A percentile compares a stretch with the other conserved stretches of the same genome.
Conservation (phyloP, 2,329 filamentous ascomycete species). For the Arachnomyces sp. region DNA sequence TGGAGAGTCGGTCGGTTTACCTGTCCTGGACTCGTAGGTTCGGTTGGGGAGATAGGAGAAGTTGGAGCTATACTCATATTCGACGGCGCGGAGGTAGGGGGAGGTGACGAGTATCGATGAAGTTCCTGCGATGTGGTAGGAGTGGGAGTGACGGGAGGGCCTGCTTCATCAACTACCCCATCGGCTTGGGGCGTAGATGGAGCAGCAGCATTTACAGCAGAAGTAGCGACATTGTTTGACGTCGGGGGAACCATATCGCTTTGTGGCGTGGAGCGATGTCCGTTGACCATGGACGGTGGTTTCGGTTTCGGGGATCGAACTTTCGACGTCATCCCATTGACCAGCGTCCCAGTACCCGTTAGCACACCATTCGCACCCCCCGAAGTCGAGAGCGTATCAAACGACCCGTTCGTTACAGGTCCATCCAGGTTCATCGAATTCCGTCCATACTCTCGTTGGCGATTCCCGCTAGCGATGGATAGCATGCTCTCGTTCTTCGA, state of each 20-base stretch:
- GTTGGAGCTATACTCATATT: constrained; percentile 44
- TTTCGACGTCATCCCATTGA: constrained; percentile 15
- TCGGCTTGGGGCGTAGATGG: too few species aligned
- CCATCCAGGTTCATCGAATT: constrained; percentile 22
- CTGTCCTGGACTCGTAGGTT: constrained; percentile 51
- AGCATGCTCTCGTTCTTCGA: constrained; percentile 14
- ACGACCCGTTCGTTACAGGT: constrained; percentile 19
- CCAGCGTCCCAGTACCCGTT: constrained; percentile 14
- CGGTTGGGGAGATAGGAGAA: constrained; percentile 41
- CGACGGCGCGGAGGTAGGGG: constrained; percentile 58
- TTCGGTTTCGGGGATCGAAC: too few species aligned
- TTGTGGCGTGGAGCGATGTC: constrained; percentile 62
- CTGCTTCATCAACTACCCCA: too few species aligned
- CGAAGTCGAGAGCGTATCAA: constrained; percentile 13
- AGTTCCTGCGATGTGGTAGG: constrained; percentile 20
- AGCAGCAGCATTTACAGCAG: too few species aligned
- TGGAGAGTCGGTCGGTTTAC: constrained; percentile 84
- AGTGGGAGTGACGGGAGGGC: constrained; percentile 1
- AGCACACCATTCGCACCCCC: constrained; percentile 6
- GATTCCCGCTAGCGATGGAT: constrained; percentile 16
- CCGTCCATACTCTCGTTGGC: constrained; percentile 13
- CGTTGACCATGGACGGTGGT: too few species aligned
- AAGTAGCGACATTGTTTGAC: constrained; percentile 43
- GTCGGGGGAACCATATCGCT: constrained; percentile 64
- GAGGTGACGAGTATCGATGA: constrained; percentile 34